Base-by-base conservation (phyloP, 2,329 filamentous ascomycete genomes). In the Pezicula carpinea region DNA sequence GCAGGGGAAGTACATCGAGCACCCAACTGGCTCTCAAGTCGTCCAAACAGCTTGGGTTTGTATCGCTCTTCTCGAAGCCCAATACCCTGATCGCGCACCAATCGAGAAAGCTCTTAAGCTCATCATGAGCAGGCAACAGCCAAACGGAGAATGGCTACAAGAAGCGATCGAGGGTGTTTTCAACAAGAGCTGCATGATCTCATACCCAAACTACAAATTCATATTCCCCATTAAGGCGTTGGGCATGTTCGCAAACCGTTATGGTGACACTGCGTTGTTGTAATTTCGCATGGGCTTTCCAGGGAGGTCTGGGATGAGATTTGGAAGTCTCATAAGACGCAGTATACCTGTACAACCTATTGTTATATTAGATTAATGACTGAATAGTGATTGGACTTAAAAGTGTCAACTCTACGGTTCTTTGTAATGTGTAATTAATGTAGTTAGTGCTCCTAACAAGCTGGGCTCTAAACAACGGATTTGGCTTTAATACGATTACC, bases 151-250 rank as follows among this genome's bases (percentile, higher is more conserved):
- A 70, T 99, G 93, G 93, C 65, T 87, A 56, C 91, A 96, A 64
- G 93, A 97, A 67, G 85, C 87, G 1, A 97, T 99, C 59, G 93
- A 99, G 66, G 93, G 93, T 2, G 93, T 99, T 10, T 99, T 99
- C 70, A 99, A 99, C 70, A 96, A 96, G 74, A 93, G 85, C 61
- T 97, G 92, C 75, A 97, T 96, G 89, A 99, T 99, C 55, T 93
- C 89, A 1, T 99, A 99, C 63, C 92, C 92, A 36, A 99, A 99
- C 74, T 99, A 99, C 75, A 99, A 97, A 73, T 93, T 96, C 66
- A 87, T 86, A 49, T 99, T 96, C 68, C 84, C 92, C 1, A 87
- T 97, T 64, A 95, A 95, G 70, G 93, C 93, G 2, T 67, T 99
- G 54, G 93, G 93, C 5, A 85, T 96, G 80, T 99, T 55, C 47